Evolutionary conservation across 805 yeast species (phyloP).

Genomic region (Candida easanensis): DNA sequence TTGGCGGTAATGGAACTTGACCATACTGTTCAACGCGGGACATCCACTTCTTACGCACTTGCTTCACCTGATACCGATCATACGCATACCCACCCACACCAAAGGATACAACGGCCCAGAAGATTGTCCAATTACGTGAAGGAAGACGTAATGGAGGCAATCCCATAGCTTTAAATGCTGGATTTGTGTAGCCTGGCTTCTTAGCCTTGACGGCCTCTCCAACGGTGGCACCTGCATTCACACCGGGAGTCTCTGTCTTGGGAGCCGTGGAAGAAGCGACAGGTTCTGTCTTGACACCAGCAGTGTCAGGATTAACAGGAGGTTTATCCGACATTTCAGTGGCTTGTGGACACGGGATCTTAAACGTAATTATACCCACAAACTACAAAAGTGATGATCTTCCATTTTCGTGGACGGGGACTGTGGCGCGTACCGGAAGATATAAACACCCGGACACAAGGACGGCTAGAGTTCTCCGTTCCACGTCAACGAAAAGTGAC

Average conservation of each 20-base stretch:
- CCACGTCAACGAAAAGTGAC: constrained; percentile 7
- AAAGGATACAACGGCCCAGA: constrained; percentile 67
- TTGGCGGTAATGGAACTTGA: constrained; percentile 42
- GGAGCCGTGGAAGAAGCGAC: background rate
- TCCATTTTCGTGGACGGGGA: background rate
- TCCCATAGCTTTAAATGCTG: constrained; percentile 85
- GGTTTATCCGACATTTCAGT: constrained; percentile 3
- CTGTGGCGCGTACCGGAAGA: constrained; percentile 2
- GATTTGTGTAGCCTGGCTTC: constrained; percentile 55
- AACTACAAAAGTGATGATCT: background rate
- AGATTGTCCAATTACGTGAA: constrained; percentile 89
- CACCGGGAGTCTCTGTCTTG: background rate
- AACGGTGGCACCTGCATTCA: background rate
- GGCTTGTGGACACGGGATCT: too few relatives aligned
- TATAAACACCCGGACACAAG: constrained; percentile 6
- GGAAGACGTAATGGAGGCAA: constrained; percentile 76
- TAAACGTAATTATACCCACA: too few relatives aligned
- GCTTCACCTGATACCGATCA: constrained; percentile 72
- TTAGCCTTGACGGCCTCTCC: constrained; percentile 2
- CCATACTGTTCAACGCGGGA: constrained; percentile 54
- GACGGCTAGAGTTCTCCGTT: too few relatives aligned
- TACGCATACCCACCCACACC: constrained; percentile 75
- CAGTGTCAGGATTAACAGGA: background rate
- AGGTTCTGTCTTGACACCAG: background rate
- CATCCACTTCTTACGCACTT: constrained; percentile 64